phyloP scores from a whole-genome alignment of 2,329 filamentous ascomycete genomes.

The Stromatinia cepivora region DNA sequence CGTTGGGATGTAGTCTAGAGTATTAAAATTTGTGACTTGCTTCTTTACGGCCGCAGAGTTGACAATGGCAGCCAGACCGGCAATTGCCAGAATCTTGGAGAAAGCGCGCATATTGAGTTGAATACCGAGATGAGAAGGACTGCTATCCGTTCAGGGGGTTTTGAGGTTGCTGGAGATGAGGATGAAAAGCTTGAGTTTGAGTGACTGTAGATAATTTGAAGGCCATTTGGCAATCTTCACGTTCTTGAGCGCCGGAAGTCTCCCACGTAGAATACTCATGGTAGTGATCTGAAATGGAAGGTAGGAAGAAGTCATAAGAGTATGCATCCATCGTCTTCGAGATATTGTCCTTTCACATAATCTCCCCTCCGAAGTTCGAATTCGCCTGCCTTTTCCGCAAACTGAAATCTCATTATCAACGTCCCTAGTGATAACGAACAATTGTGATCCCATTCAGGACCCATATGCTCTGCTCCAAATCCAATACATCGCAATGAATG shows the following conservation, averaged over 20 bases:
- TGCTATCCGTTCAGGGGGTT: neutral
- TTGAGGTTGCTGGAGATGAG: neutral
- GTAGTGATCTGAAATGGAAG: neutral
- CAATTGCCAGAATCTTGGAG: conserved; percentile 16
- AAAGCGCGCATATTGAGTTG: conserved; percentile 14
- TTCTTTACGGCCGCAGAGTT: conserved; percentile 25
- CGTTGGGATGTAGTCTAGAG: neutral
- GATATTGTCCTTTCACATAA: neutral
- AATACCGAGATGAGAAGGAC: neutral
- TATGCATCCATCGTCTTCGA: neutral
- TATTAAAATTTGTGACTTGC: neutral
- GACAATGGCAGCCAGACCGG: conserved; percentile 23
- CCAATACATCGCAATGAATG: neutral
- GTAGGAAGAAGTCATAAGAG: neutral
- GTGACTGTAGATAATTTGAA: neutral
- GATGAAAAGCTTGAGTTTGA: neutral
- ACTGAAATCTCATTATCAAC: neutral
- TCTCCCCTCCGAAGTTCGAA: neutral
- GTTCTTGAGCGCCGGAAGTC: neutral
- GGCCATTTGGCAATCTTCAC: neutral
- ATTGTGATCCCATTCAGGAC: neutral
- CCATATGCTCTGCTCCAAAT: neutral
- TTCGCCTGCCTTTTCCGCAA: neutral
- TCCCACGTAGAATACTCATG: too few species aligned
- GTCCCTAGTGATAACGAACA: neutral